phyloP scores from a whole-genome alignment of 306 rosid genomes.

The Dryas alaskensis region DNA sequence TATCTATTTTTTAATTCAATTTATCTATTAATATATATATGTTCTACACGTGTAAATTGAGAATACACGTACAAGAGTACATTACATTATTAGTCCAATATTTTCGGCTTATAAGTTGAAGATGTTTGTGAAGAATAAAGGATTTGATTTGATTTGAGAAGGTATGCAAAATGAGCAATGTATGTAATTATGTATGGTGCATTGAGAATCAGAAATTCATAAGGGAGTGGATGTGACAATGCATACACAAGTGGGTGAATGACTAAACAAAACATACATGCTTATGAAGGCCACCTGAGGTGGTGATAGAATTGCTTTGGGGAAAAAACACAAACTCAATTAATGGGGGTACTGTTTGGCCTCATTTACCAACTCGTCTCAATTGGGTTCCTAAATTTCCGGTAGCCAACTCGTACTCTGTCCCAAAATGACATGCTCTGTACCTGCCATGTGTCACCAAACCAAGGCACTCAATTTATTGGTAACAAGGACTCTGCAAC shows the following conservation, averaged over 20 bases:
- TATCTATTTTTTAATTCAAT: no score
- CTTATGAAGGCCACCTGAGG: slow-evolving; percentile 17
- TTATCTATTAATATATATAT: no score
- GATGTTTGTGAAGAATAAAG: no score
- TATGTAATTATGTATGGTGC: background rate
- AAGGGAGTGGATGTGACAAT: slow-evolving; percentile 14
- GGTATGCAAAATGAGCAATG: background rate
- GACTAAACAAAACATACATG: slow-evolving; percentile 11
- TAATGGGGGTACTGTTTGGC: slow-evolving; percentile 16
- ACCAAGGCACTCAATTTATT: no score
- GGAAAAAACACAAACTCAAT: background rate
- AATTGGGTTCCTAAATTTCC: slow-evolving; percentile 25
- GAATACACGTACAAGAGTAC: no score
- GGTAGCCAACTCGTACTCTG: background rate
- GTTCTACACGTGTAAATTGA: no score
- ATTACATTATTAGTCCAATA: no score
- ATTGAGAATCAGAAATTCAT: background rate
- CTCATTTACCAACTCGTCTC: slow-evolving; percentile 26
- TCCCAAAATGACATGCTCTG: background rate
- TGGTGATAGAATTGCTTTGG: background rate
- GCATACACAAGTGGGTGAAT: slow-evolving; percentile 19
- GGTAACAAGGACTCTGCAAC: background rate
- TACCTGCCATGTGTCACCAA: background rate
- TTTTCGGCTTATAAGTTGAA: no score
- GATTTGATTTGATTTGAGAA: background rate